phyloP scores from a whole-genome alignment of 2,329 filamentous ascomycete species.

The Plenodomus biglobosus region DNA sequence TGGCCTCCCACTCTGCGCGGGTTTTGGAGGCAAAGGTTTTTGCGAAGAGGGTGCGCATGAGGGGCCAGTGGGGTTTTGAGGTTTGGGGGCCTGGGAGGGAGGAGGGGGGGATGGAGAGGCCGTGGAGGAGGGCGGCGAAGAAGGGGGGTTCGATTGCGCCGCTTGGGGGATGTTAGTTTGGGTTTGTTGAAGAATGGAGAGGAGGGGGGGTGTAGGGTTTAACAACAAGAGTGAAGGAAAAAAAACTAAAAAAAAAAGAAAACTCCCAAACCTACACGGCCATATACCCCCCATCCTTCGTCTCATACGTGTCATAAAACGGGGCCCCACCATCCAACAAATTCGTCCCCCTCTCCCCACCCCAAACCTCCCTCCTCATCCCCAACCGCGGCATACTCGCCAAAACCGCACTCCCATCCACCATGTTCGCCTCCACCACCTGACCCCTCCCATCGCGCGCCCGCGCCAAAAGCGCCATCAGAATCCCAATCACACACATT shows the following conservation, averaged over 20 bases:
- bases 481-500: slow-evolving; percentile 76
- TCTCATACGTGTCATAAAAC: slow-evolving; percentile 88
- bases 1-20: slow-evolving; percentile 74
- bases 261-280: slow-evolving; percentile 64
- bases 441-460: slow-evolving; percentile 69
- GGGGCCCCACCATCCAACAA: slow-evolving; percentile 81
- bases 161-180: slow-evolving; percentile 5
- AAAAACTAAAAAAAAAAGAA: no score
- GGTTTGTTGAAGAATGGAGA: background rate
- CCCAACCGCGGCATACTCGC: slow-evolving; percentile 74
- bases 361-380: slow-evolving; percentile 64
- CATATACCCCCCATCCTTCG: slow-evolving; percentile 75
- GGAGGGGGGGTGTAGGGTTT: background rate
- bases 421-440: slow-evolving; percentile 96
- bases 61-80: slow-evolving; percentile 70
- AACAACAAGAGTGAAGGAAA: no score
- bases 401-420: slow-evolving; percentile 81
- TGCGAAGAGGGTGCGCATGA: slow-evolving; percentile 63
- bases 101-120: slow-evolving; percentile 60
- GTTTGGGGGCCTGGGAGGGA: slow-evolving; percentile 51
- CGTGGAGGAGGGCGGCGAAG: slow-evolving; percentile 67
- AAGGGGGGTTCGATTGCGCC: slow-evolving; percentile 89
- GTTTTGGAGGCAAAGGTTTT: slow-evolving; percentile 68
- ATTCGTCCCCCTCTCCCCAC: slow-evolving; percentile 69
- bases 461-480: slow-evolving; percentile 74